A percentile compares a stretch with the other conserved stretches of the same genome.
phyloP scores from a whole-genome alignment of 108 stramenopile species.

The Cyclostephanos tholiformis region DNA sequence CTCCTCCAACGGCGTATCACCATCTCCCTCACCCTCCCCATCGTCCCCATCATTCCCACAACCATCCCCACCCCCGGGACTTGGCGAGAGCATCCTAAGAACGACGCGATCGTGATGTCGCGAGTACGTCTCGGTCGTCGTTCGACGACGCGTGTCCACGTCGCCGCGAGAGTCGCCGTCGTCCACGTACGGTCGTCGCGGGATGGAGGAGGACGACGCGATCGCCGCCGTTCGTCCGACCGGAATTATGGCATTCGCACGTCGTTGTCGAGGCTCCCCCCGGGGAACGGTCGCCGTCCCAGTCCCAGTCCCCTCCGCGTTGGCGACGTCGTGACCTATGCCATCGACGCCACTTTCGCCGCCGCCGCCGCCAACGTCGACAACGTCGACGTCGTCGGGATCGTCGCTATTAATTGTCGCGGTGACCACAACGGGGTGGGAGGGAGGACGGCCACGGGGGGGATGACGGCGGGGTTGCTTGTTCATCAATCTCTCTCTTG shows the following conservation, averaged over 20 bases:
- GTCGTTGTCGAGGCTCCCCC: no score
- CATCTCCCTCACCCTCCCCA: no score
- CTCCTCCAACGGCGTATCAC: no score
- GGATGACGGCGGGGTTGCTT: conserved; percentile 1
- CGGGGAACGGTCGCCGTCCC: no score
- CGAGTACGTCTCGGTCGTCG: not conserved
- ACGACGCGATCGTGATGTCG: conserved; percentile 12
- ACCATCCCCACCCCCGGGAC: not conserved
- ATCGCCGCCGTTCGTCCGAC: no score
- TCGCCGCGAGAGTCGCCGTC: not conserved
- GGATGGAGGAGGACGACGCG: not conserved
- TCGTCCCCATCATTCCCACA: not conserved
- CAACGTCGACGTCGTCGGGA: not conserved
- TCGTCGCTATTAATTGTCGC: not conserved
- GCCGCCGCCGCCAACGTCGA: no score
- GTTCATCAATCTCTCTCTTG: no score
- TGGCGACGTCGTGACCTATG: not conserved
- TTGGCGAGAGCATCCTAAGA: not conserved
- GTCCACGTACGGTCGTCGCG: not conserved
- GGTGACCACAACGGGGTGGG: conserved; percentile 19
- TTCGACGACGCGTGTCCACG: not conserved
- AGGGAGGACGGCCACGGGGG: conserved; percentile 14
- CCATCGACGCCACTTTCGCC: not conserved
- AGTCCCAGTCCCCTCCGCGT: no score
- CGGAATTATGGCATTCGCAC: no score